Evolutionary conservation across 2,329 filamentous ascomycete genomes (phyloP).

Genomic region (Diaporthe humulicola): DNA sequence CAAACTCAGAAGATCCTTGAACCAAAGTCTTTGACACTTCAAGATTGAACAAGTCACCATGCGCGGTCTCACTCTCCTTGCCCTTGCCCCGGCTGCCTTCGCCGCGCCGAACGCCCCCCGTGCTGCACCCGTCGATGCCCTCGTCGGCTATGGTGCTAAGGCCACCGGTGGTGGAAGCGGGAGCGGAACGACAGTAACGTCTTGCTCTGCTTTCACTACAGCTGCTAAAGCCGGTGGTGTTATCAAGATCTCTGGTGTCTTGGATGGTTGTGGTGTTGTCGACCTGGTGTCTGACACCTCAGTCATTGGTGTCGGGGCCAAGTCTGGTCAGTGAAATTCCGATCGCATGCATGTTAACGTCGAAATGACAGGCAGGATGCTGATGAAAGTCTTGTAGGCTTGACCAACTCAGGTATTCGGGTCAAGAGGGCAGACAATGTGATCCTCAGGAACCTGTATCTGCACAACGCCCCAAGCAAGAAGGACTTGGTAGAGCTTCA

Average conservation of each 20-base stretch:
- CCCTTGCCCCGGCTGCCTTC: slow-evolving; percentile 15
- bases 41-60: slow-evolving; percentile 34
- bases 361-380: not conserved
- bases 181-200: slow-evolving; percentile 58
- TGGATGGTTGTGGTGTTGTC: slow-evolving; percentile 57
- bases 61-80: slow-evolving; percentile 42
- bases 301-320: slow-evolving; percentile 62
- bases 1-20: slow-evolving; percentile 8
- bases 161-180: slow-evolving; percentile 62
- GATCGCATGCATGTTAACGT: not conserved
- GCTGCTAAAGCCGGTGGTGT: slow-evolving; percentile 56
- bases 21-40: not conserved
- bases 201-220: slow-evolving; percentile 55
- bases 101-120: slow-evolving; percentile 35
- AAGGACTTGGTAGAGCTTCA: slow-evolving; percentile 62
- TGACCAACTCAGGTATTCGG: slow-evolving; percentile 61
- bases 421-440: slow-evolving; percentile 65
- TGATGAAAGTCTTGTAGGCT: slow-evolving; percentile 43
- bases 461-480: slow-evolving; percentile 60
- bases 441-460: slow-evolving; percentile 69
- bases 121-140: slow-evolving; percentile 43
- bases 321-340: slow-evolving; percentile 48
- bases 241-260: slow-evolving; percentile 59
- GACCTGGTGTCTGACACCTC: slow-evolving; percentile 63
- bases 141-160: slow-evolving; percentile 52